Conservation (phyloP, 257 asterid species). For the Solanum commersonii region DNA sequence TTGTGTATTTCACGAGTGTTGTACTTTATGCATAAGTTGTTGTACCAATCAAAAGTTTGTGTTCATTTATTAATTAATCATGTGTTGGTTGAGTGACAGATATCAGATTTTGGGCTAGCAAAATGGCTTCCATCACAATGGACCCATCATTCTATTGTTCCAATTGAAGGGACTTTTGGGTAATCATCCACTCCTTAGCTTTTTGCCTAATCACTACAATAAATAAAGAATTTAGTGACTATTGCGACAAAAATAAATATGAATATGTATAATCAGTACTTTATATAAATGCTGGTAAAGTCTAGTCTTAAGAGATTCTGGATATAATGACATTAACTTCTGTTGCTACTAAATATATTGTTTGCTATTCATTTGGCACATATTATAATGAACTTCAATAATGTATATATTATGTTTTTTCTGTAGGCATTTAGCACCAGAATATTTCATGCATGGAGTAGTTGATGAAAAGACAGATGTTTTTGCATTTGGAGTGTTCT, state of each 20-base stretch:
- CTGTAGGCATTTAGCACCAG: constrained; percentile 85
- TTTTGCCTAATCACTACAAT: background rate
- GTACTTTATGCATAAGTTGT: background rate
- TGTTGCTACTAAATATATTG: no score
- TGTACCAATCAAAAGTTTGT: background rate
- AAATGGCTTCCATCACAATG: constrained; percentile 99
- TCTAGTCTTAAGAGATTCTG: background rate
- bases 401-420: background rate
- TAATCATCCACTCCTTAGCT: background rate
- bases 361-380: background rate
- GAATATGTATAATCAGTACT: background rate
- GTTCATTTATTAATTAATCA: background rate
- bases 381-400: background rate
- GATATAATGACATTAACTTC: background rate
- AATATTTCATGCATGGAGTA: constrained; percentile 95
- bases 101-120: constrained; percentile 92
- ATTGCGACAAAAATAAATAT: no score
- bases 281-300: background rate
- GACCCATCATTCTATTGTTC: constrained; percentile 91
- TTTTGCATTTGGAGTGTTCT: constrained; percentile 84
- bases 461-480: constrained; percentile 98
- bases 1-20: background rate
- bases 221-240: no score
- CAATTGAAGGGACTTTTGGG: constrained; percentile 99
- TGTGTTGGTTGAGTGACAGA: constrained; percentile 26